Conservation (phyloP, 139 green algal species). For the Closterium sp. region DNA sequence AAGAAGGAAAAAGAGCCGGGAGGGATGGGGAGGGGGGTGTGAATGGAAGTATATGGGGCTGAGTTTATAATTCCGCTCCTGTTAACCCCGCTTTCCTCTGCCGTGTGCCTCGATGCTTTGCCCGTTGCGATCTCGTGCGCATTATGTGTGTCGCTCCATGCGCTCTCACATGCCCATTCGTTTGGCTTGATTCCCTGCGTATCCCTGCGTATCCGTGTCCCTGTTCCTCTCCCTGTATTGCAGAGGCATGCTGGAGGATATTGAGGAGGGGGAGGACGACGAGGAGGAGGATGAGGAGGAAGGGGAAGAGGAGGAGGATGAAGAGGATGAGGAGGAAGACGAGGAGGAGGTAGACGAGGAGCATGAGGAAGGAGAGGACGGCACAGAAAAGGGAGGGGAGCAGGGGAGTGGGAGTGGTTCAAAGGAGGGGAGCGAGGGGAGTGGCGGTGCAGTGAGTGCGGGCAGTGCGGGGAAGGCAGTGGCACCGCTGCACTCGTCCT, state of each 20-base stretch:
- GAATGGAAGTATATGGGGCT: neutral
- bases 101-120: neutral
- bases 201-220: neutral
- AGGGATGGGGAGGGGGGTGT: neutral
- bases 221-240: neutral
- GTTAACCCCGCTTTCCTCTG: neutral
- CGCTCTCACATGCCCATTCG: neutral
- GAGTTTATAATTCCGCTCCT: neutral
- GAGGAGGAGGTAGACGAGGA: neutral
- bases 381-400: neutral
- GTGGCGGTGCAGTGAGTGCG: neutral
- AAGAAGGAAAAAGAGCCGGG: too few species aligned
- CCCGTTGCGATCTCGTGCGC: neutral
- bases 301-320: neutral
- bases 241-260: conserved; percentile 26
- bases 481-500: neutral
- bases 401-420: neutral
- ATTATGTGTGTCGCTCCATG: neutral
- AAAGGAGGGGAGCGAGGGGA: neutral
- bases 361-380: neutral
- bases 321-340: neutral
- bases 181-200: neutral
- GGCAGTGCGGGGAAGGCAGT: neutral
- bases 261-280: conserved; percentile 16
- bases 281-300: conserved; percentile 34